Conservation (phyloP, 2,329 filamentous ascomycete species). For the Talaromyces sp. region DNA sequence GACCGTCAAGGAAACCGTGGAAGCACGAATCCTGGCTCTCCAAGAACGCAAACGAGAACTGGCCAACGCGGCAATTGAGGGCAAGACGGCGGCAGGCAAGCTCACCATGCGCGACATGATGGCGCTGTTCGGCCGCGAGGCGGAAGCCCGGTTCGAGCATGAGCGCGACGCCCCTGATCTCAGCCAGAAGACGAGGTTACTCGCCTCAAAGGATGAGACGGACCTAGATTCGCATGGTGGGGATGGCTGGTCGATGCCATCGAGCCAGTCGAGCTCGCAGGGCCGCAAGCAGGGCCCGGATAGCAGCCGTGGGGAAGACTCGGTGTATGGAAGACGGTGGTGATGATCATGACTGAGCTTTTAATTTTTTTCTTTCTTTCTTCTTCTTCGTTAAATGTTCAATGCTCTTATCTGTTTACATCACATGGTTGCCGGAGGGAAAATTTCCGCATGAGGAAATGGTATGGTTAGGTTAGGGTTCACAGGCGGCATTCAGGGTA, state of each 20-base stretch:
- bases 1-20: slow-evolving; percentile 79
- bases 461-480: background rate
- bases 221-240: slow-evolving; percentile 14
- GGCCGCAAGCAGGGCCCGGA: slow-evolving; percentile 18
- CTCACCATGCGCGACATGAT: slow-evolving; percentile 91
- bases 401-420: background rate
- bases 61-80: slow-evolving; percentile 86
- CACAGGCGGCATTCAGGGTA: background rate
- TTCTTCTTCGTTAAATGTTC: background rate
- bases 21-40: slow-evolving; percentile 89
- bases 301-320: slow-evolving; percentile 30
- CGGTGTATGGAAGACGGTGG: slow-evolving; percentile 41
- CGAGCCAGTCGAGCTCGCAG: slow-evolving; percentile 16
- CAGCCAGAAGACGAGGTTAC: slow-evolving; percentile 27
- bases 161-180: slow-evolving; percentile 32
- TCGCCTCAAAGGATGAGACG: slow-evolving; percentile 22
- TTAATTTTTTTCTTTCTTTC: background rate
- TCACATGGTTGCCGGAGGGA: background rate
- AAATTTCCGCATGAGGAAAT: background rate
- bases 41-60: slow-evolving; percentile 91
- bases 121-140: slow-evolving; percentile 75
- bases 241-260: slow-evolving; percentile 13
- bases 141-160: slow-evolving; percentile 46
- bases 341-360: slow-evolving; percentile 11
- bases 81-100: slow-evolving; percentile 71